Conservation (phyloP, 2,329 filamentous ascomycete species). For the Sphaceloma murrayae region DNA sequence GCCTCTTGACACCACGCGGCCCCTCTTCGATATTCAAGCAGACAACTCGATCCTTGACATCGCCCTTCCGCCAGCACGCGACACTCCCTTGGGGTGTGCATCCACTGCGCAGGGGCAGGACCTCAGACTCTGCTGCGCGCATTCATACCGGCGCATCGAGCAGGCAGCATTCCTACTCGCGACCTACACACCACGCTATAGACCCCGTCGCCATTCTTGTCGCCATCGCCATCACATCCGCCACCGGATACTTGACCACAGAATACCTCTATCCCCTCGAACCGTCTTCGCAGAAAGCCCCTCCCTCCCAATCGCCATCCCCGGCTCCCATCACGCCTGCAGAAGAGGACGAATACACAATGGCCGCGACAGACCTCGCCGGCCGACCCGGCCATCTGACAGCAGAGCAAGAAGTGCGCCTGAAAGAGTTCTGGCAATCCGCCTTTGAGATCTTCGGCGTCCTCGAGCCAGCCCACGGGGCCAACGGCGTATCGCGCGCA, state of each 20-base stretch:
- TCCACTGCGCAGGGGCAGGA: too few relatives aligned
- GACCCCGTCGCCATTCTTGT: conserved; percentile 22
- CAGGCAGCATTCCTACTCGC: neutral
- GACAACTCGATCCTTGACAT: neutral
- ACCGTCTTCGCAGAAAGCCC: neutral
- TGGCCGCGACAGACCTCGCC: conserved; percentile 41
- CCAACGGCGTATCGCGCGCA: conserved; percentile 22
- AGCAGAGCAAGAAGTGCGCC: conserved; percentile 76
- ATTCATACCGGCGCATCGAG: neutral
- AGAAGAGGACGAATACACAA: conserved; percentile 22
- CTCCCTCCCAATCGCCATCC: conserved; percentile 4
- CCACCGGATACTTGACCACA: conserved; percentile 25
- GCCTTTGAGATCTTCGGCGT: conserved; percentile 69
- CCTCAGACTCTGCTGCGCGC: too few relatives aligned
- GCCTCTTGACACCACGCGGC: conserved; percentile 1
- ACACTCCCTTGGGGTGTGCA: too few relatives aligned
- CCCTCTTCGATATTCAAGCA: conserved; percentile 5
- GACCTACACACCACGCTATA: conserved; percentile 2
- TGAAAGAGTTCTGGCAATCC: conserved; percentile 75
- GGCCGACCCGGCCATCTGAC: conserved; percentile 82
- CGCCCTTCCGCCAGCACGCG: neutral
- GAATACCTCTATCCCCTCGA: conserved; percentile 16
- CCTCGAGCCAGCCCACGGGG: conserved; percentile 16
- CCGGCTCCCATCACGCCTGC: neutral
- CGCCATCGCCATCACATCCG: conserved; percentile 28